phyloP scores from a whole-genome alignment of 2,329 filamentous ascomycete species.

The Aureobasidium sp. region DNA sequence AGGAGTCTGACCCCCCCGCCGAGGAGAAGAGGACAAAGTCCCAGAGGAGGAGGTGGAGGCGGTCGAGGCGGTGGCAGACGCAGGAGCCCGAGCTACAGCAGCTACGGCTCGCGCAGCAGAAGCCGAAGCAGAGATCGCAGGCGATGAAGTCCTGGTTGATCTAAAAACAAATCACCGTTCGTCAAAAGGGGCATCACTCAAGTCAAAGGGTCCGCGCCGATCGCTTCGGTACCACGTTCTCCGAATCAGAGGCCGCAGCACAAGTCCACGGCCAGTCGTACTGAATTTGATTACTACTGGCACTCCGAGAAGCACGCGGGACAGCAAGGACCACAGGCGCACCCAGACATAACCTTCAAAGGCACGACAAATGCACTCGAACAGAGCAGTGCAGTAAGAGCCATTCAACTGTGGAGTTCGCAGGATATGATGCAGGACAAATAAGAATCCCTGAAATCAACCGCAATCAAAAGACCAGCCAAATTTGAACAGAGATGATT shows the following conservation, averaged over 20 bases:
- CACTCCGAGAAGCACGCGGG: neutral
- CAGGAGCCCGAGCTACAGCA: slow-evolving; percentile 30
- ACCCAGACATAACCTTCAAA: neutral
- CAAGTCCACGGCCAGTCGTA: too few relatives aligned
- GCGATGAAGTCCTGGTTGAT: slow-evolving; percentile 1
- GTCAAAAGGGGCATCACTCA: too few relatives aligned
- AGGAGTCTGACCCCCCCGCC: slow-evolving; percentile 21
- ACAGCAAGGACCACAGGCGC: neutral
- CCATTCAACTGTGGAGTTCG: neutral
- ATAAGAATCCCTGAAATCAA: neutral
- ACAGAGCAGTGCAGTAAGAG: neutral
- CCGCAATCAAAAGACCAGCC: neutral
- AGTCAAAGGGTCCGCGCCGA: neutral
- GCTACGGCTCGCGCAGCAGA: slow-evolving; percentile 21
- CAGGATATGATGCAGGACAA: neutral
- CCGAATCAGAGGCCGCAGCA: too few relatives aligned
- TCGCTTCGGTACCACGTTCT: neutral
- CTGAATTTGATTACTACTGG: too few relatives aligned
- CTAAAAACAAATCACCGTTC: neutral
- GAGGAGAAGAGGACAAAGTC: slow-evolving; percentile 22
- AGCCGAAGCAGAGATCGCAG: slow-evolving; percentile 36
- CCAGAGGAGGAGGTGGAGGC: slow-evolving; percentile 22
- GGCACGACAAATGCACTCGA: neutral
- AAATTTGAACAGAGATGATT: neutral
- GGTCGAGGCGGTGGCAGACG: slow-evolving; percentile 20